Percentiles rank a stretch among this genome's conserved stretches.
Conservation (phyloP, 768 basidiomycete genomes). For the Goffeauzyma gilvescens region DNA sequence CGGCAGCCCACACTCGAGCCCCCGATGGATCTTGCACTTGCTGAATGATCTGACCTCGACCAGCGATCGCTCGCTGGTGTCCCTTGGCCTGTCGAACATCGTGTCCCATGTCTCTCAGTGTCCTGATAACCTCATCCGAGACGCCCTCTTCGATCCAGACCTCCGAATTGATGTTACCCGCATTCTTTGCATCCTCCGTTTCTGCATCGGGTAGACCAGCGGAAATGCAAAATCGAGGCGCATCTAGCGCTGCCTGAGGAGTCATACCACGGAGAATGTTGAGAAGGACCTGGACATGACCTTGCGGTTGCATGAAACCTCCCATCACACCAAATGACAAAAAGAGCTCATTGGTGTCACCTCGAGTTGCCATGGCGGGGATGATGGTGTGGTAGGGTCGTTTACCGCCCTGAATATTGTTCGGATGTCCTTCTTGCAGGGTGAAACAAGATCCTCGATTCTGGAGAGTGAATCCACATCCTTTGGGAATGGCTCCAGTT, state of each 20-base stretch:
- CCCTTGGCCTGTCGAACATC: constrained; percentile 48
- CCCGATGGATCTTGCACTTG: constrained; percentile 46
- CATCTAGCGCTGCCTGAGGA: constrained; percentile 75
- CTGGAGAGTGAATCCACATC: constrained; percentile 90
- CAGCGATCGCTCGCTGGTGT: constrained; percentile 37
- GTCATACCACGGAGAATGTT: constrained; percentile 76
- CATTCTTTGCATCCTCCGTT: constrained; percentile 34
- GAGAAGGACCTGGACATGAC: constrained; percentile 82
- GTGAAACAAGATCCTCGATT: constrained; percentile 78
- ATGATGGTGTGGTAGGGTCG: constrained; percentile 86
- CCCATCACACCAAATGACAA: constrained; percentile 42
- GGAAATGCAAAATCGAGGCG: constrained; percentile 90
- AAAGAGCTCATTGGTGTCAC: constrained; percentile 50
- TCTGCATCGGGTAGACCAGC: constrained; percentile 52
- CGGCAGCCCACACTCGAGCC: constrained; percentile 76
- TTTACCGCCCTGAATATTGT: constrained; percentile 66
- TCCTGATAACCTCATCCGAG: constrained; percentile 42
- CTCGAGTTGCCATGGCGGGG: constrained; percentile 62
- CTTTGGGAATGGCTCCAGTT: constrained; percentile 72
- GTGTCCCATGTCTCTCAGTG: constrained; percentile 79
- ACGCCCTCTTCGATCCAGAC: constrained; percentile 82
- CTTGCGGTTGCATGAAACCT: constrained; percentile 55
- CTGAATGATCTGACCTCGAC: constrained; percentile 48
- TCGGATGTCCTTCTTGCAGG: constrained; percentile 62
- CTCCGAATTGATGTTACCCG: constrained; percentile 58